A percentile compares a stretch with the other conserved stretches of the same genome.
Conservation (phyloP, 352 stramenopile genomes). For the Globisporangium nunn region DNA sequence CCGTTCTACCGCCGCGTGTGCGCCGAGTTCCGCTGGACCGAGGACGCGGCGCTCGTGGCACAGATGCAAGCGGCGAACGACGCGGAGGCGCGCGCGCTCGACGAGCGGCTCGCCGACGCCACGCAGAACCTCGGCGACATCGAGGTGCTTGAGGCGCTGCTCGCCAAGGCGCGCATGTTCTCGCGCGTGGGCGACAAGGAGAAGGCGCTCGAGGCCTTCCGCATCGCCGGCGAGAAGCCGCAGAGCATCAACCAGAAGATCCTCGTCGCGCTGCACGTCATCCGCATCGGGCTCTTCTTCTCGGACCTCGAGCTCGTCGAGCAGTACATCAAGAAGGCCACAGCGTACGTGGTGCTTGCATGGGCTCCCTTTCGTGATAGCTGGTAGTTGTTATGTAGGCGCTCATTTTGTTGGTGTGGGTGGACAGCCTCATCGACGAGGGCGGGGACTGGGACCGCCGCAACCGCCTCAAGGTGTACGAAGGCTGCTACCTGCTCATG, state of each 20-base stretch:
- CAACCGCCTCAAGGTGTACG: slow-evolving; percentile 98
- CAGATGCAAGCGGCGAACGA: slow-evolving; percentile 62
- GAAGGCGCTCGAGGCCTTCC: slow-evolving; percentile 87
- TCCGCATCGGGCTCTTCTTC: slow-evolving; percentile 86
- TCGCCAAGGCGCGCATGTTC: slow-evolving; percentile 91
- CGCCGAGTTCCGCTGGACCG: slow-evolving; percentile 58
- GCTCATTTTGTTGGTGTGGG: too few species aligned
- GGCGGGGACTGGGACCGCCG: slow-evolving; percentile 98
- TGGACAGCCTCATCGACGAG: slow-evolving; percentile 83
- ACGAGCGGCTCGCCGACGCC: slow-evolving; percentile 88
- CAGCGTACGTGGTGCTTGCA: slow-evolving; percentile 26
- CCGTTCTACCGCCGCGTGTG: slow-evolving; percentile 77
- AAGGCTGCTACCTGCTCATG: slow-evolving; percentile 92
- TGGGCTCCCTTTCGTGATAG: not conserved
- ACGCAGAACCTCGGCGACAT: slow-evolving; percentile 96
- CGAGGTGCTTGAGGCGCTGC: slow-evolving; percentile 94
- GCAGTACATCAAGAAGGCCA: slow-evolving; percentile 85
- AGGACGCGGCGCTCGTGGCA: slow-evolving; percentile 44
- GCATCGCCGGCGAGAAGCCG: slow-evolving; percentile 89
- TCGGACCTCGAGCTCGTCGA: slow-evolving; percentile 81
- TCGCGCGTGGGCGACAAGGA: slow-evolving; percentile 92
- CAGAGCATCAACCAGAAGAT: slow-evolving; percentile 97
- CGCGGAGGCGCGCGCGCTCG: slow-evolving; percentile 64
- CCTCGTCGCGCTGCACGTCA: slow-evolving; percentile 93
- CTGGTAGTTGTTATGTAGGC: not conserved